A percentile compares a stretch with the other conserved stretches of the same genome.
Evolutionary conservation across 805 yeast genomes (phyloP).

Genomic region (Saccharomycopsis guyanensis): DNA sequence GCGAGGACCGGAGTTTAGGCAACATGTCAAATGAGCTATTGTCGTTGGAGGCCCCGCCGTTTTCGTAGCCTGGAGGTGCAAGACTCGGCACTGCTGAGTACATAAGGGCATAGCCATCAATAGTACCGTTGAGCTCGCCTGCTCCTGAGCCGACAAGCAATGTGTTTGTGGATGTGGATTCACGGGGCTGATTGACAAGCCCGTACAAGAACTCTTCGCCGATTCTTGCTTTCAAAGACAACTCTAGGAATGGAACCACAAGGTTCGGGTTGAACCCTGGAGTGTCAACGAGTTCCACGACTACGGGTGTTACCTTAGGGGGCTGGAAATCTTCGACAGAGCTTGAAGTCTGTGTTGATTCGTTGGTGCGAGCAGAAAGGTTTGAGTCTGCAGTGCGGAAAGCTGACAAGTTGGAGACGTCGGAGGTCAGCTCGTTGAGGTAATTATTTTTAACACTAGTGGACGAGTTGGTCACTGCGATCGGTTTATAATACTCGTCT

Average conservation of each 20-base stretch:
- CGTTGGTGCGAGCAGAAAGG: not conserved
- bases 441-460: conserved; percentile 7
- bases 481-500: conserved; percentile 2
- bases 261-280: conserved; percentile 62
- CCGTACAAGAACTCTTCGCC: conserved; percentile 53
- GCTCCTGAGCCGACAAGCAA: conserved; percentile 73
- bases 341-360: not conserved
- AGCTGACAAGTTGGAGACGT: not conserved
- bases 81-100: conserved; percentile 62
- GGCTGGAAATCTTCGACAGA: conserved; percentile 13
- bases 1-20: conserved; percentile 4
- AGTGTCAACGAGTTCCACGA: conserved; percentile 66
- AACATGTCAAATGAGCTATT: conserved; percentile 9
- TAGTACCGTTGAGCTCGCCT: conserved; percentile 63
- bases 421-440: not conserved
- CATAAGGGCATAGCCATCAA: conserved; percentile 67
- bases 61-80: conserved; percentile 53
- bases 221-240: conserved; percentile 55
- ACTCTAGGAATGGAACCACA: conserved; percentile 70
- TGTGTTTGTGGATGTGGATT: conserved; percentile 53
- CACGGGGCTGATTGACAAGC: conserved; percentile 54
- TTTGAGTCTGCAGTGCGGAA: not conserved
- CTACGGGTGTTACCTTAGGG: conserved; percentile 53
- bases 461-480: conserved; percentile 6
- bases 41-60: conserved; percentile 7